Base-by-base conservation (phyloP, 306 rosid genomes). In the Acacia melanoxylon region DNA sequence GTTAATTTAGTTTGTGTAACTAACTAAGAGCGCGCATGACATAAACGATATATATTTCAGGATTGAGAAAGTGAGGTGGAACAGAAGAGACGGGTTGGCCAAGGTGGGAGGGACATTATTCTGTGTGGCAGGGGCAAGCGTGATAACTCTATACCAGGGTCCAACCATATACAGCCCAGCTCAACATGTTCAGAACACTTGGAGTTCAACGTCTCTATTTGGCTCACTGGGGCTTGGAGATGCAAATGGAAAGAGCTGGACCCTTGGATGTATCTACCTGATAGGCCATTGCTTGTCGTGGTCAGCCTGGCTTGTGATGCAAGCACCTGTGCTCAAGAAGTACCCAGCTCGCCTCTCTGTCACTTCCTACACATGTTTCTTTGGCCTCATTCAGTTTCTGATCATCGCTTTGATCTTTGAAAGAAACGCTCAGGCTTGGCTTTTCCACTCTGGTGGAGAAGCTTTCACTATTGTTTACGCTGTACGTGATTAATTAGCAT, bases 321-420 rank as follows among this genome's bases (percentile, higher is more conserved):
- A 95, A 84, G 91, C 97, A 24, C 99, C 99, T 0, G 85, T 95
- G 4, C 93, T 96, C 25, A 96, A 96, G 84, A 96, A 96, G 63
- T 96, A 96, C 87, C 99, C 99, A 1, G 99, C 99, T 44, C 89
- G 99, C 6, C 97, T 96, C 85, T 96, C 99, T 11, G 97, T 96
- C 25, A 96, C 99, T 8, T 93, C 99, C 3, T 96, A 85, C 77
- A 96, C 99, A 0, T 93, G 97, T 59, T 94, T 96, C 91, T 96
- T 92, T 62, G 99, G 99, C 0, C 87, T 96, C 62, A 27, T 96
- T n/a, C 99, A 96, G 80, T 96, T 96, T 72, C 65, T 89, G 1
- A 35, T 90, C 12, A 94, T 96, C 81, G 99, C 99, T 51, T 81
- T 84, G 27, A 19, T 85, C 20, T 52, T 68, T n/a, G 99, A 93